Evolutionary conservation across 2,329 filamentous ascomycete species (phyloP).

Genomic region (Fusarium xylarioides): DNA sequence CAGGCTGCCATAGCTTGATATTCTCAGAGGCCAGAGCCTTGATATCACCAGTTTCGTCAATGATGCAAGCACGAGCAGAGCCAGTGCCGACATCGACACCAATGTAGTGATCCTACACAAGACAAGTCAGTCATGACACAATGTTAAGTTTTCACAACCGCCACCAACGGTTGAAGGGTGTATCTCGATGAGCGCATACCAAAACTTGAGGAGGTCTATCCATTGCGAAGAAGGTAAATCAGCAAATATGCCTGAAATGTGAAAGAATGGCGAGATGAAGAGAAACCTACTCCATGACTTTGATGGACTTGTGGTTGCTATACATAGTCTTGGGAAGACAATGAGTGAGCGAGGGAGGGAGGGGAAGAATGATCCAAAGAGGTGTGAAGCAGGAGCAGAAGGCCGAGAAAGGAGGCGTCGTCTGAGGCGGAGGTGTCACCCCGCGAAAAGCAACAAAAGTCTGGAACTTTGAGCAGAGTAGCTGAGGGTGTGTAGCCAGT

Average conservation of each 20-base stretch:
- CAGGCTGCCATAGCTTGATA: constrained; percentile 82
- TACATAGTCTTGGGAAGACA: constrained; percentile 44
- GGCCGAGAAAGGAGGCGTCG: constrained; percentile 22
- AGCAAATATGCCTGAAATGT: constrained; percentile 9
- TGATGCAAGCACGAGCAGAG: constrained; percentile 93
- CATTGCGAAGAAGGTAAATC: constrained; percentile 35
- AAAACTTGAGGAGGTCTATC: constrained; percentile 48
- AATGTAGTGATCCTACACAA: constrained; percentile 68
- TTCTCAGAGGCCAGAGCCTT: constrained; percentile 76
- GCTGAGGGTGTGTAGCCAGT: neutral
- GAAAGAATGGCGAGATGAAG: constrained; percentile 8
- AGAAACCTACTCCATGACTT: constrained; percentile 49
- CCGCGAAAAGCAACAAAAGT: constrained; percentile 25
- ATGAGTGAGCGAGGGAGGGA: constrained; percentile 7
- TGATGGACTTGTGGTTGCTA: constrained; percentile 51
- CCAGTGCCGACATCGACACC: constrained; percentile 97
- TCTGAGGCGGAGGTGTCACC: constrained; percentile 27
- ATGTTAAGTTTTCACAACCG: neutral
- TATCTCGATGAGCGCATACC: constrained; percentile 38
- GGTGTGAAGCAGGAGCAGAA: constrained; percentile 2
- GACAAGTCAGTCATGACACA: constrained; percentile 19
- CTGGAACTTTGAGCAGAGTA: constrained; percentile 18
- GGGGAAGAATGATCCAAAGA: neutral
- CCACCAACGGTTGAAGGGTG: constrained; percentile 2
- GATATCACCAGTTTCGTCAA: constrained; percentile 91